These are phyloP conservation scores for Aspergillus tubingensis DNA, from an alignment of 2,329 filamentous ascomycete species.

Conservation along the genomic window DNA sequence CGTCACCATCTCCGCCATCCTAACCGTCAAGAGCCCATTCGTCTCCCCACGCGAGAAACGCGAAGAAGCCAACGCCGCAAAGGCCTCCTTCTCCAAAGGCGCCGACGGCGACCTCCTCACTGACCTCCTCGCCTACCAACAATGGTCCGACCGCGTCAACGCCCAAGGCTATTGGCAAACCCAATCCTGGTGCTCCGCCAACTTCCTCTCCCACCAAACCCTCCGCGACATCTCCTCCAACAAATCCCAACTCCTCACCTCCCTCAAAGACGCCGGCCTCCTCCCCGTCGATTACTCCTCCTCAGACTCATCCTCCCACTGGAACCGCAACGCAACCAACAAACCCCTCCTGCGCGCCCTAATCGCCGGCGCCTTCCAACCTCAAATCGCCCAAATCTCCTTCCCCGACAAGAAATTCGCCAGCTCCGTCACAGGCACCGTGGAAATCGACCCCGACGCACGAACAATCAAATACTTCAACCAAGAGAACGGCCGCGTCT, in stretches of 20 bases:
- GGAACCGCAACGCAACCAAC: slow-evolving; percentile 40
- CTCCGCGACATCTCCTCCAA: slow-evolving; percentile 88
- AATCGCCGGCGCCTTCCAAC: slow-evolving; percentile 72
- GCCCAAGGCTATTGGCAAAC: slow-evolving; percentile 48
- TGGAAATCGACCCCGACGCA: slow-evolving; percentile 91
- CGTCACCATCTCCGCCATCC: slow-evolving; percentile 83
- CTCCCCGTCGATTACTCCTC: slow-evolving; percentile 56
- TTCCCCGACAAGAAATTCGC: slow-evolving; percentile 97
- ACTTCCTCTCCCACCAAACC: slow-evolving; percentile 81
- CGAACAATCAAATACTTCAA: slow-evolving; percentile 91
- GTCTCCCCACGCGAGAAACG: slow-evolving; percentile 79
- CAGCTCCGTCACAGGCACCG: slow-evolving; percentile 79
- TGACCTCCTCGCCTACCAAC: slow-evolving; percentile 79
- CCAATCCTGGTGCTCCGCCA: slow-evolving; percentile 76
- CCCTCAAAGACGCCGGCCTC: slow-evolving; percentile 84
- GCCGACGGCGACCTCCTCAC: slow-evolving; percentile 82
- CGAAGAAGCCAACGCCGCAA: slow-evolving; percentile 76
- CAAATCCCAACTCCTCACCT: slow-evolving; percentile 78
- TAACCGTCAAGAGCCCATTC: slow-evolving; percentile 89
- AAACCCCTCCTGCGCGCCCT: slow-evolving; percentile 65
- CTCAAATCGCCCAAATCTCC: slow-evolving; percentile 87
- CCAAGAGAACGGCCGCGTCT: slow-evolving; percentile 81
- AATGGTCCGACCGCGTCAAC: slow-evolving; percentile 71
- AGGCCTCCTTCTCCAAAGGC: slow-evolving; percentile 70
- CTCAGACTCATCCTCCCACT: slow-evolving; percentile 41